Conservation (phyloP, 164 flowering plant species). For the Annona squamosa region DNA sequence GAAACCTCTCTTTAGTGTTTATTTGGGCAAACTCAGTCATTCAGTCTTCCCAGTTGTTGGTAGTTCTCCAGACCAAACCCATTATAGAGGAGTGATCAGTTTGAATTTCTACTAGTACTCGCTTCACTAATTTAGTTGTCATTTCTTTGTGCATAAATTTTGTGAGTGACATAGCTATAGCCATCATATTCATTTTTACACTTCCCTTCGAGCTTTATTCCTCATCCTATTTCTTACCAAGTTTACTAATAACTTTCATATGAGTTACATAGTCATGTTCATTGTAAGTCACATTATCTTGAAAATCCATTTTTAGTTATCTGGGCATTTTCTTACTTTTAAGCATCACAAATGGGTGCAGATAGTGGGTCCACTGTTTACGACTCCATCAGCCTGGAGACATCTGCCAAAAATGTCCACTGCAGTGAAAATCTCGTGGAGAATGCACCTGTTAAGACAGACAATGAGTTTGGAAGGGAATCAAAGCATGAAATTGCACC, state of each 20-base stretch:
- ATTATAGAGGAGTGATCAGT: too few relatives aligned
- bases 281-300: not conserved
- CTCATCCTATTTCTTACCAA: not conserved
- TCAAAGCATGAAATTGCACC: conserved; percentile 14
- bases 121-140: too few relatives aligned
- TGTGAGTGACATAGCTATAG: too few relatives aligned
- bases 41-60: too few relatives aligned
- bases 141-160: too few relatives aligned
- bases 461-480: conserved; percentile 16
- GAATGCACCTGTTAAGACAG: conserved; percentile 11
- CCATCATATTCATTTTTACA: not conserved
- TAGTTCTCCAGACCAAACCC: too few relatives aligned
- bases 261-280: not conserved
- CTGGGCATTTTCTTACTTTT: not conserved
- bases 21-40: too few relatives aligned
- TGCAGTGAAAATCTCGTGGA: conserved; percentile 20
- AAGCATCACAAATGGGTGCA: conserved; percentile 9
- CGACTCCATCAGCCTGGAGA: conserved; percentile 3
- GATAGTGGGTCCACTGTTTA: conserved; percentile 13
- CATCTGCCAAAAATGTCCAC: conserved; percentile 12
- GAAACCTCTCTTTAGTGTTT: too few relatives aligned
- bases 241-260: not conserved
- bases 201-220: not conserved
- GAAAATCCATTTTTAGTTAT: not conserved
- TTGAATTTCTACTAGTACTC: too few relatives aligned